Base-by-base conservation (phyloP, 306 rosid genomes). In the Gynostemma pentaphyllum region DNA sequence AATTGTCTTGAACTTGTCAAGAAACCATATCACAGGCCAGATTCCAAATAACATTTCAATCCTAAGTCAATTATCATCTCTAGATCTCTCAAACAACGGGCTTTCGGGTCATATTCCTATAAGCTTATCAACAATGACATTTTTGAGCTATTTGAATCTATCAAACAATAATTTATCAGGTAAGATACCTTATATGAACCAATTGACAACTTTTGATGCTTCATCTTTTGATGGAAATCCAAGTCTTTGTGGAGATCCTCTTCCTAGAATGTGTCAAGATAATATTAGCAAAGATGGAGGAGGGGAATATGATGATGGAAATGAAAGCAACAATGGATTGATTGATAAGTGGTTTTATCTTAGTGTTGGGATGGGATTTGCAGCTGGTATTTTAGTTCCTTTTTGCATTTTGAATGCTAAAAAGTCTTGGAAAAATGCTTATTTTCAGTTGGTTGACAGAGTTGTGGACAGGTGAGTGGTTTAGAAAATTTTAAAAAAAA, bases 341-440 rank as follows among this genome's bases (percentile, higher is more conserved):
- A 22, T 71, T 46, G 81, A 78, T 36, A 56, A 65, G 2, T 73
- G 78, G 80, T 80, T 83, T 73, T 78, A 75, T 72, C 34, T 75
- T 63, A 72, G 81, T 45, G 70, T 73, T 73, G 88, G 83, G 44
- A 56, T 80, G 75, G 88, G 83, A 29, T 73, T 75, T 70, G 78
- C 79, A 46, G 64, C 69, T 18, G 79, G 78, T 5, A 11, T 70
- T 36, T 40, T 77, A 2, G 73, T 74, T 63, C 81, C 85, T 46
- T 77, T 14, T 53, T 7, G 80, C 53, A 46, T 80, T 68, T 60
- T 83, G 16, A 37, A 62, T 32, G 29, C 57, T 5, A 79, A 63
- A 66, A 67, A 30, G 32, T 64, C 85, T 2, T 74, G 83, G 83
- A 28, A 79, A 28, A 68, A 45, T 47, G 74, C 73, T 8, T 80